Conservation (phyloP, 495 filamentous ascomycete genomes). For the Mycothermus thermophilus region DNA sequence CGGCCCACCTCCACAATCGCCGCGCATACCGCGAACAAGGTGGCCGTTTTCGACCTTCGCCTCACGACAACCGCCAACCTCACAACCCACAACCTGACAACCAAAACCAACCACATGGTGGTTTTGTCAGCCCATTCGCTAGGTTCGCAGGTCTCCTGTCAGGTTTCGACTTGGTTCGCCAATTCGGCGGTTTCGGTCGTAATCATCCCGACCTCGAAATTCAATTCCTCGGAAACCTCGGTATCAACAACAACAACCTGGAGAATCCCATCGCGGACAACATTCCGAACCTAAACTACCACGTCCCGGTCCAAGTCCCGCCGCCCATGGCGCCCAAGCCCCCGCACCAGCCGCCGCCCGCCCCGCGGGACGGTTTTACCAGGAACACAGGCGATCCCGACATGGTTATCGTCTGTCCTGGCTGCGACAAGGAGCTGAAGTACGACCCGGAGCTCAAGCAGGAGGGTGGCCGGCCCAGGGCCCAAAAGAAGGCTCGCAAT, state of each 20-base stretch:
- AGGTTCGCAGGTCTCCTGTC: too few species aligned
- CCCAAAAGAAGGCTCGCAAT: constrained; percentile 23
- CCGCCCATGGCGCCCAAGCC: constrained; percentile 21
- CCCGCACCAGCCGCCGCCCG: too few species aligned
- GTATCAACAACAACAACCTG: constrained; percentile 2
- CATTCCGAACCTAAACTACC: constrained; percentile 19
- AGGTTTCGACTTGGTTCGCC: too few species aligned
- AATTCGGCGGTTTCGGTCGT: not conserved
- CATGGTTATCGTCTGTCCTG: constrained; percentile 28
- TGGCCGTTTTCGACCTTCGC: not conserved
- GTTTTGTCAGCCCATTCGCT: too few species aligned
- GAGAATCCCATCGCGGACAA: constrained; percentile 18
- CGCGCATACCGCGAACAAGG: not conserved
- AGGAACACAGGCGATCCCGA: constrained; percentile 28
- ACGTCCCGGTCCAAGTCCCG: constrained; percentile 18
- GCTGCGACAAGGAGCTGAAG: constrained; percentile 32
- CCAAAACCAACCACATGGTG: too few species aligned
- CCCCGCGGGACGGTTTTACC: constrained; percentile 30
- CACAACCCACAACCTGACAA: too few species aligned
- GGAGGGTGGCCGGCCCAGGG: constrained; percentile 8
- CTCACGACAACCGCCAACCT: too few species aligned
- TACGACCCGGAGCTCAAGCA: constrained; percentile 28
- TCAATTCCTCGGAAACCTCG: constrained; percentile 5
- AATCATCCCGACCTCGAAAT: constrained; percentile 9
- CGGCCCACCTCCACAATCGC: not conserved